Conservation (phyloP, 192 early-diverging fungal species). For the Dispira simplex region DNA sequence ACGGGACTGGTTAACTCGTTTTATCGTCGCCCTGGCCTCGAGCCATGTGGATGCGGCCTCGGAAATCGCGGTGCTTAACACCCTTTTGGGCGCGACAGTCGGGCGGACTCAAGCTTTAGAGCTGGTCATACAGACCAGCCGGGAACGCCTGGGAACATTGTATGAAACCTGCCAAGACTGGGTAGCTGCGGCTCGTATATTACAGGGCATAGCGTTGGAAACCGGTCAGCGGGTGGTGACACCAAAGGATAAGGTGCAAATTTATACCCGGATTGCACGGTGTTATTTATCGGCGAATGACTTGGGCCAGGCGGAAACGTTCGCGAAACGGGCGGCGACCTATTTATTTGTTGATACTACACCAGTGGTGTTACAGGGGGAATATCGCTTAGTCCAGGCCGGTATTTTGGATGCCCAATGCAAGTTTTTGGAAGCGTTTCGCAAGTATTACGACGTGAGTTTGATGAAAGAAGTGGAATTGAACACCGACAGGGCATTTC, state of each 20-base stretch:
- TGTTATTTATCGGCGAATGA: slow-evolving; percentile 78
- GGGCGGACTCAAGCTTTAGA: too few relatives aligned
- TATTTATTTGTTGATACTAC: slow-evolving; percentile 37
- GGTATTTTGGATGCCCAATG: slow-evolving; percentile 72
- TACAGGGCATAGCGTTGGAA: slow-evolving; percentile 84
- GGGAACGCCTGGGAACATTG: slow-evolving; percentile 59
- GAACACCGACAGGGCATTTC: slow-evolving; percentile 34
- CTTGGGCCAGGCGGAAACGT: slow-evolving; percentile 59
- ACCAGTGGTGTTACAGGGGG: slow-evolving; percentile 35
- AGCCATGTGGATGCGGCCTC: too few relatives aligned
- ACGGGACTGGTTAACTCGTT: too few relatives aligned
- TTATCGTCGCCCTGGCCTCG: too few relatives aligned
- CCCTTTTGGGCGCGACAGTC: too few relatives aligned
- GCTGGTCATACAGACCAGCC: slow-evolving; percentile 18
- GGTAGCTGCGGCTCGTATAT: slow-evolving; percentile 68
- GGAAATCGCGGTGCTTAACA: too few relatives aligned
- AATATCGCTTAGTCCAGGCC: slow-evolving; percentile 70
- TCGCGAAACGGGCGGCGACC: slow-evolving; percentile 63
- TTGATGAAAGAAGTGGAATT: slow-evolving; percentile 47
- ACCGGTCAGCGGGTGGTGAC: slow-evolving; percentile 58
- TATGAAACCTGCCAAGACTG: slow-evolving; percentile 60
- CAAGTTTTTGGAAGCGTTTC: slow-evolving; percentile 69
- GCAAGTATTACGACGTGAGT: slow-evolving; percentile 70
- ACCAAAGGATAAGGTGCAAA: slow-evolving; percentile 52
- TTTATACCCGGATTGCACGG: slow-evolving; percentile 76